Conservation (phyloP, 768 basidiomycete genomes). For the Leccinum broughii region DNA sequence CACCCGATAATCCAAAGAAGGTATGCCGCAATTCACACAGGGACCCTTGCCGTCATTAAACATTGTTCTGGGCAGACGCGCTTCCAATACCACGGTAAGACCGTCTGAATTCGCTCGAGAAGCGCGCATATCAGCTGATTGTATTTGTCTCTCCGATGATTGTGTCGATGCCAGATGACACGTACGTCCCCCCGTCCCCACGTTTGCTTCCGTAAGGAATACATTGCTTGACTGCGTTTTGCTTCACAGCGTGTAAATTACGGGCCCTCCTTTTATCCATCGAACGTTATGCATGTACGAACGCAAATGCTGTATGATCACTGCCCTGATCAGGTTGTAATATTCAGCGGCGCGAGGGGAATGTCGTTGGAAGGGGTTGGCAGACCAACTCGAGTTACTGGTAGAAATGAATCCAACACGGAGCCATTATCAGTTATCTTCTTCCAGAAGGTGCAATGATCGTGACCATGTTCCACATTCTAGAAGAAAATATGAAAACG, state of each 20-base stretch:
- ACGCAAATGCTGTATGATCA: slow-evolving; percentile 22
- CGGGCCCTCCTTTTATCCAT: background rate
- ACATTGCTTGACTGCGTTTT: slow-evolving; percentile 1
- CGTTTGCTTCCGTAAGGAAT: background rate
- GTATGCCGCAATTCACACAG: slow-evolving; percentile 37
- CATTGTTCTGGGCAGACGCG: slow-evolving; percentile 51
- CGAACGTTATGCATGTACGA: slow-evolving; percentile 23
- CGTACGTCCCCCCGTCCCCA: slow-evolving; percentile 43
- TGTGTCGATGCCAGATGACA: slow-evolving; percentile 47
- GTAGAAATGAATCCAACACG: background rate
- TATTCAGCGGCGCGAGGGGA: background rate
- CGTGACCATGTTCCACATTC: background rate
- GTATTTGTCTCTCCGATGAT: slow-evolving; percentile 4
- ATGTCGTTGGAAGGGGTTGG: background rate
- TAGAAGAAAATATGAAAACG: background rate
- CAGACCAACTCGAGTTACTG: background rate
- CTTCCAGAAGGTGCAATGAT: background rate
- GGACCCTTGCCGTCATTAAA: slow-evolving; percentile 9
- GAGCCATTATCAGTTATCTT: background rate
- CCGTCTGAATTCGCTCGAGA: background rate
- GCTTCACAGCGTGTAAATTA: slow-evolving; percentile 38
- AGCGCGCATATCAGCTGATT: slow-evolving; percentile 15
- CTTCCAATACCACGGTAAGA: slow-evolving; percentile 79
- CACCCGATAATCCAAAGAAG: slow-evolving; percentile 88
- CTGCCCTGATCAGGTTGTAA: slow-evolving; percentile 9